Conservation (phyloP, 352 stramenopile species). For the Phytophthora syringae region DNA sequence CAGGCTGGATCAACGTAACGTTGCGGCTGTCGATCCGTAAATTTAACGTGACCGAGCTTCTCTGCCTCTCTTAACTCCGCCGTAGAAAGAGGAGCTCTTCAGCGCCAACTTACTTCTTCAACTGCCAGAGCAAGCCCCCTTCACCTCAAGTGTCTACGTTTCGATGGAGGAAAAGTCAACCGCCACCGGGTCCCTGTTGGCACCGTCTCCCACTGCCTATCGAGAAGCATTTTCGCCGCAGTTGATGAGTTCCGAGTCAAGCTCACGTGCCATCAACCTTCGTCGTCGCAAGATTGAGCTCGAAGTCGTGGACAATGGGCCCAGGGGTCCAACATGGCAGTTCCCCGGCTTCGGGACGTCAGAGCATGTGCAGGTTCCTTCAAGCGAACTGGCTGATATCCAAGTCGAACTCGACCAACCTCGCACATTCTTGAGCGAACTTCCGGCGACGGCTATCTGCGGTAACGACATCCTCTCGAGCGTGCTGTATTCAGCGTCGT, state of each 20-base stretch:
- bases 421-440: conserved; percentile 54
- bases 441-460: conserved; percentile 83
- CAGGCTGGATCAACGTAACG: too few species aligned
- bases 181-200: conserved; percentile 3
- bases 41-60: too few species aligned
- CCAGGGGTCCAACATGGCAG: conserved; percentile 40
- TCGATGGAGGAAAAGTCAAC: conserved; percentile 7
- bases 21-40: too few species aligned
- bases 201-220: conserved; percentile 1
- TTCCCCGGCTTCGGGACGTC: conserved; percentile 45
- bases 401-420: conserved; percentile 34
- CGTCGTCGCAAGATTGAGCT: conserved; percentile 53
- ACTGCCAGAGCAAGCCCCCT: background rate
- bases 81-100: too few species aligned
- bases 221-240: conserved; percentile 3
- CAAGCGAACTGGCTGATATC: conserved; percentile 37
- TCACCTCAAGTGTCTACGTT: background rate
- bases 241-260: conserved; percentile 9
- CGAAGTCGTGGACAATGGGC: conserved; percentile 36
- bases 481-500: conserved; percentile 68
- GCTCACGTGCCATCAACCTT: conserved; percentile 28
- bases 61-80: too few species aligned
- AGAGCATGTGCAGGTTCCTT: conserved; percentile 40
- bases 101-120: background rate
- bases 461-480: conserved; percentile 92